Percentiles rank a stretch among this genome's conserved stretches.
These are phyloP conservation scores for Neurospora discreta DNA, from an alignment of 495 filamentous ascomycete species.

Conservation along the genomic window DNA sequence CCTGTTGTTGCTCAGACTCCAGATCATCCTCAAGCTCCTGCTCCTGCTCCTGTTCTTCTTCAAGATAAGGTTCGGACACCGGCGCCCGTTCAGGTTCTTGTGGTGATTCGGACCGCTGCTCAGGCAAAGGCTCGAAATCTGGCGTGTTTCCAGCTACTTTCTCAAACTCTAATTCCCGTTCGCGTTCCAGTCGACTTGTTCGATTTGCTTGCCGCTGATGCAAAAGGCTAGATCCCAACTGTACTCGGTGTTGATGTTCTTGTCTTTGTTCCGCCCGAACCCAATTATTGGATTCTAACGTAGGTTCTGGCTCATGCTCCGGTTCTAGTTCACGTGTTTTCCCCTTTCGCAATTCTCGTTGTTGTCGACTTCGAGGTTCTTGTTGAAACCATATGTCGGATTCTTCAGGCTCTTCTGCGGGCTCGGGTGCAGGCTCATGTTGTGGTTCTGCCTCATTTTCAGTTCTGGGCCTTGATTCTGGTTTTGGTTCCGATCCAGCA, in stretches of 20 bases:
- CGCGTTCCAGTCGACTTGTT: neutral
- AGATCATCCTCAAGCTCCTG: neutral
- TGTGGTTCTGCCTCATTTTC: neutral
- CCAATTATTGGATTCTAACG: neutral
- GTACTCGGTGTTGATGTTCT: neutral
- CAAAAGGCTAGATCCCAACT: neutral
- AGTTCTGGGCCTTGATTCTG: neutral
- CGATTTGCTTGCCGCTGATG: neutral
- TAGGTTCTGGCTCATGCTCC: neutral
- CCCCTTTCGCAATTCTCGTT: neutral
- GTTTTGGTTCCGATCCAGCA: neutral
- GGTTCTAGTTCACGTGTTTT: neutral
- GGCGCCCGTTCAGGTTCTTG: neutral
- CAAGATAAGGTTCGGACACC: neutral
- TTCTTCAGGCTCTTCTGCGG: neutral
- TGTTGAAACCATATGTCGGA: neutral
- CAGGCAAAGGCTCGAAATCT: neutral
- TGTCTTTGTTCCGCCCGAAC: neutral
- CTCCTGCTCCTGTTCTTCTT: neutral
- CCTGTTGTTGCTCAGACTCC: neutral
- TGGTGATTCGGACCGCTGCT: neutral
- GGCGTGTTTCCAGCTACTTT: neutral
- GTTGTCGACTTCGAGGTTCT: neutral
- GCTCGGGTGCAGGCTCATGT: neutral
- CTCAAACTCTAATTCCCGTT: neutral